Evolutionary conservation across 1,284 basidiomycete genomes (phyloP).

Genomic region (Rhodofomes roseus): DNA sequence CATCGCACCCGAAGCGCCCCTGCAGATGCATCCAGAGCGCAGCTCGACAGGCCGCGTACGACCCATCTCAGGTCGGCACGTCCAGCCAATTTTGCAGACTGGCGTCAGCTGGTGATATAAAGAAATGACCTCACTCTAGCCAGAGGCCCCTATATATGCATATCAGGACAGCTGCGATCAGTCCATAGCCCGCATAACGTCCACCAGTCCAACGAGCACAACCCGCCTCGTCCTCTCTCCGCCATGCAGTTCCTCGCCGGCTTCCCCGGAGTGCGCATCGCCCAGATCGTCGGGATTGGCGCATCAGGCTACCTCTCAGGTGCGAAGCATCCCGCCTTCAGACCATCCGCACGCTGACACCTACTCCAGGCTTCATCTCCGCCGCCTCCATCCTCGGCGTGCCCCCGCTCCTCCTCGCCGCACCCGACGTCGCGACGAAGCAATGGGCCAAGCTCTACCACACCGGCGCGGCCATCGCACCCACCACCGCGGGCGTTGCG

Average conservation of each 20-base stretch:
- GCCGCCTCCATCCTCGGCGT: not conserved
- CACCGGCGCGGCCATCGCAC: not conserved
- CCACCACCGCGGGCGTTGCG: not conserved
- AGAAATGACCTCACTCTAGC: not conserved
- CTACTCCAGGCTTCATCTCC: not conserved
- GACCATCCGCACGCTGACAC: not conserved
- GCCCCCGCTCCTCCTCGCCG: not conserved
- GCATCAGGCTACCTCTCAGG: not conserved
- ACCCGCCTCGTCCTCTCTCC: not conserved
- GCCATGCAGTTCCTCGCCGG: not conserved
- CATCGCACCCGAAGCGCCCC: no score
- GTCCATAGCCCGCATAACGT: not conserved
- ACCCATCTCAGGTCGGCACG: not conserved
- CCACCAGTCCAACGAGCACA: not conserved
- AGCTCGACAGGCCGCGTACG: not conserved
- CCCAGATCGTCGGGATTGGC: not conserved
- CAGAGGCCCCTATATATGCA: not conserved
- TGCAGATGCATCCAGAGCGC: not conserved
- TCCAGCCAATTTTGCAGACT: not conserved
- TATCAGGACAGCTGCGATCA: no score
- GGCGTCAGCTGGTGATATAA: not conserved
- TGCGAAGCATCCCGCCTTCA: not conserved
- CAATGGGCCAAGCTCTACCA: conserved; percentile 1
- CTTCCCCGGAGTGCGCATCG: not conserved
- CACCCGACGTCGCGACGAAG: not conserved